Evolutionary conservation across 164 flowering plant genomes (phyloP).

Genomic region (Saururus chinensis): DNA sequence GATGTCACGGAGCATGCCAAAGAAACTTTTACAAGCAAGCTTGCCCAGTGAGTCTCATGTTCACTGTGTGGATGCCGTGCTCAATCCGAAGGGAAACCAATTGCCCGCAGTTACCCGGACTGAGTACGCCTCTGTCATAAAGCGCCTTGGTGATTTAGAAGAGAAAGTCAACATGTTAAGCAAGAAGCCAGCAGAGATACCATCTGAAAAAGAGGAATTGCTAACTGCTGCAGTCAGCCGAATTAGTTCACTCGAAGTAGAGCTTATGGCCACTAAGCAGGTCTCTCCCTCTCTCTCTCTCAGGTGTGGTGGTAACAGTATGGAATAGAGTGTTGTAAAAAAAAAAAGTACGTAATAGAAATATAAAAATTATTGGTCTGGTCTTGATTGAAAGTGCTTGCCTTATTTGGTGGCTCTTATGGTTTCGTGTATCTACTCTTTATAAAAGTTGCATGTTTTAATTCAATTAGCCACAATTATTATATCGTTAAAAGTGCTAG

Average conservation of each 20-base stretch:
- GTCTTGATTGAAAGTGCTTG: no score
- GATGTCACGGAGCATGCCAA: slow-evolving; percentile 27
- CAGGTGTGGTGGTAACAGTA: no score
- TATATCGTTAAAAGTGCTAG: no score
- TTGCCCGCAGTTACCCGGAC: not conserved
- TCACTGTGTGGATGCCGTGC: not conserved
- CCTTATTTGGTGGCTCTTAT: no score
- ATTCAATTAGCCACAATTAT: no score
- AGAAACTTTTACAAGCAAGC: slow-evolving; percentile 35
- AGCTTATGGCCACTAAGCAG: slow-evolving; percentile 83
- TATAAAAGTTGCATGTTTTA: no score
- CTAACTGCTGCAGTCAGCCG: slow-evolving; percentile 91
- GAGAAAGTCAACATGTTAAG: slow-evolving; percentile 59
- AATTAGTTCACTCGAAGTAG: slow-evolving; percentile 87
- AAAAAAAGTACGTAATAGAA: no score
- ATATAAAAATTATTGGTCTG: no score
- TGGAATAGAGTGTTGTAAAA: no score
- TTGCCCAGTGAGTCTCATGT: not conserved
- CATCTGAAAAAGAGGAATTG: slow-evolving; percentile 84
- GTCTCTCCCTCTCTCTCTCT: slow-evolving; percentile 14
- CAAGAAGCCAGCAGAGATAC: slow-evolving; percentile 77
- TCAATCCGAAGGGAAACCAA: not conserved
- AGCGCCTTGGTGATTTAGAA: slow-evolving; percentile 70
- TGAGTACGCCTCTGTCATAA: slow-evolving; percentile 33
- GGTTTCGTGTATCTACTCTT: no score